A percentile compares a stretch with the other conserved stretches of the same genome.
phyloP scores from a whole-genome alignment of 495 filamentous ascomycete genomes.

The Penicillium canescens region DNA sequence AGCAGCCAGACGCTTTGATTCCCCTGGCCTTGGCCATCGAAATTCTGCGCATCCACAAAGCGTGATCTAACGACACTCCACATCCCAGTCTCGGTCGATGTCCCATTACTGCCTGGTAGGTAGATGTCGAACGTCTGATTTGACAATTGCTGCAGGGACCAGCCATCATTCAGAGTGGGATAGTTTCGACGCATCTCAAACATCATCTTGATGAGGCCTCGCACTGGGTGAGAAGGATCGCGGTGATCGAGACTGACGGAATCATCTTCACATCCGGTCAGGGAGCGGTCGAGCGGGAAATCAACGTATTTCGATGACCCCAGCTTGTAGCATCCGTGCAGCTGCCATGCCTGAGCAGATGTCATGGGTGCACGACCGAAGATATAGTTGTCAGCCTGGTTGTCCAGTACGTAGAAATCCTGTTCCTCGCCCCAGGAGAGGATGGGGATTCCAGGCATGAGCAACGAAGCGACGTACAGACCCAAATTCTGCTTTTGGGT shows the following conservation, averaged over 20 bases:
- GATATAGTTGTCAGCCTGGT: slow-evolving; percentile 47
- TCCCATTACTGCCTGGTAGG: slow-evolving; percentile 42
- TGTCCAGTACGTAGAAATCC: slow-evolving; percentile 49
- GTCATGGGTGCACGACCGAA: slow-evolving; percentile 50
- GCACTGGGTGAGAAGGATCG: slow-evolving; percentile 50
- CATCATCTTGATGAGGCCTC: slow-evolving; percentile 44
- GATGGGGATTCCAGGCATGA: slow-evolving; percentile 49
- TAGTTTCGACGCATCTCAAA: slow-evolving; percentile 48
- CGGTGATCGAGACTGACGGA: slow-evolving; percentile 52
- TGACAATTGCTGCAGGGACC: slow-evolving; percentile 38
- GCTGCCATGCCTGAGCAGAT: slow-evolving; percentile 48
- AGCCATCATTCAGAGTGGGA: slow-evolving; percentile 50
- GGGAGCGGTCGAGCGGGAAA: slow-evolving; percentile 42
- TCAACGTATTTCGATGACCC: slow-evolving; percentile 41
- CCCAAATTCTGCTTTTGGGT: slow-evolving; percentile 45
- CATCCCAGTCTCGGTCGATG: slow-evolving; percentile 46
- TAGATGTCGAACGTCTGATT: slow-evolving; percentile 42
- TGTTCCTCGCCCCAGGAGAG: slow-evolving; percentile 53
- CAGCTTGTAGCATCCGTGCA: slow-evolving; percentile 52
- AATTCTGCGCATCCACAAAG: slow-evolving; percentile 40
- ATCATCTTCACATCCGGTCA: slow-evolving; percentile 46
- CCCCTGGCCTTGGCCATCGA: slow-evolving; percentile 38
- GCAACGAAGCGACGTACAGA: slow-evolving; percentile 43
- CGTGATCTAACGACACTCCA: slow-evolving; percentile 44
- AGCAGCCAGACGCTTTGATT: slow-evolving; percentile 51